Evolutionary conservation across 768 basidiomycete species (phyloP).

Genomic region (Hericium coralloides): DNA sequence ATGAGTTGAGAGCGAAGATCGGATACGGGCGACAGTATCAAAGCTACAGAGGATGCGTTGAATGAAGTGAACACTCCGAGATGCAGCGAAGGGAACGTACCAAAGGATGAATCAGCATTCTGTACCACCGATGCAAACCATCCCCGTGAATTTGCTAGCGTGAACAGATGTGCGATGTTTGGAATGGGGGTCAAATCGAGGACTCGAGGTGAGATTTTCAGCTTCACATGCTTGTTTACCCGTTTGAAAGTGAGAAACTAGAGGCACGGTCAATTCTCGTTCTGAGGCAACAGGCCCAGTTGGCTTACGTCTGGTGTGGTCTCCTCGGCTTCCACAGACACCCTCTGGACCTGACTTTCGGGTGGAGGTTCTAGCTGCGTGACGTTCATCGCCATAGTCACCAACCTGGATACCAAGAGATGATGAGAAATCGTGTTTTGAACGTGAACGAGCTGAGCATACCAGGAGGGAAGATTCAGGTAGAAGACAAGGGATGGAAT

Average conservation of each 20-base stretch:
- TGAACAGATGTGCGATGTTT: conserved; percentile 45
- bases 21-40: conserved; percentile 51
- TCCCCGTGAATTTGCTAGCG: conserved; percentile 47
- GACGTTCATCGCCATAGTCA: conserved; percentile 9
- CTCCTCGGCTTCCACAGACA: conserved; percentile 8
- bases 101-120: conserved; percentile 17
- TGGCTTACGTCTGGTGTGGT: conserved; percentile 10
- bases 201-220: conserved; percentile 47
- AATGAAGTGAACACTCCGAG: background rate
- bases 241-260: conserved; percentile 31
- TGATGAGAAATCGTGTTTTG: background rate
- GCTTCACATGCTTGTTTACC: conserved; percentile 53
- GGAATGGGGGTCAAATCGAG: conserved; percentile 33
- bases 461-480: too few species aligned
- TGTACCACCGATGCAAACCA: conserved; percentile 62
- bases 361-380: conserved; percentile 10
- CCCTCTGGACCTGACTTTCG: conserved; percentile 5
- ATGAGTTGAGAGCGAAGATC: conserved; percentile 50
- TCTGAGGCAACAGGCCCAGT: background rate
- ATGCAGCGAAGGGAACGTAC: background rate
- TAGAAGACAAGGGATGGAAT: too few species aligned
- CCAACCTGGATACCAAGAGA: background rate
- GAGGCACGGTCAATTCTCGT: background rate
- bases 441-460: background rate
- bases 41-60: conserved; percentile 28